A percentile compares a stretch with the other conserved stretches of the same genome.
phyloP scores from a whole-genome alignment of 2,329 filamentous ascomycete species.

The Sphaerulina musiva region DNA sequence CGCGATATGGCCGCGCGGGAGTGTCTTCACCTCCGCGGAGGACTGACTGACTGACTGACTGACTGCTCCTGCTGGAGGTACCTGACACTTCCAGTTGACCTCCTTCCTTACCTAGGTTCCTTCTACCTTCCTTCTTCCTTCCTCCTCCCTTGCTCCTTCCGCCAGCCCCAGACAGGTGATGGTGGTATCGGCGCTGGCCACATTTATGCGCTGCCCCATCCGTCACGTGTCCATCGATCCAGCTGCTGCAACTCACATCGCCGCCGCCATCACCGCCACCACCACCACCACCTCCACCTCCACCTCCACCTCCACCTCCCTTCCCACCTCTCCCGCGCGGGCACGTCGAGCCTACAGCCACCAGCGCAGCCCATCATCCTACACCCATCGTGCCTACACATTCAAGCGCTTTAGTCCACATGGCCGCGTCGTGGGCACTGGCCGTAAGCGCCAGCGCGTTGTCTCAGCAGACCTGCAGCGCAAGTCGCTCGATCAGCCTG shows the following conservation, averaged over 20 bases:
- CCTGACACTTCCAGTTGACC: too few relatives aligned
- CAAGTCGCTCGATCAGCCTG: constrained; percentile 24
- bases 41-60: too few relatives aligned
- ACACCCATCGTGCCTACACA: not conserved
- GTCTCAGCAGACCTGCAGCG: constrained; percentile 20
- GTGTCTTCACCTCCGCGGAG: too few relatives aligned
- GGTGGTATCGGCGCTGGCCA: not conserved
- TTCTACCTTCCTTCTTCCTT: too few relatives aligned
- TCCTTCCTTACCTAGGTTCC: too few relatives aligned
- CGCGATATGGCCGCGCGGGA: too few relatives aligned
- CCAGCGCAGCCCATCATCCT: not conserved
- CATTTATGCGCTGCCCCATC: not conserved
- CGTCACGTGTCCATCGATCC: not conserved
- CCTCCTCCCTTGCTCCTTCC: too few relatives aligned
- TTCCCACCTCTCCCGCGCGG: too few relatives aligned
- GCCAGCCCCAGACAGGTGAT: too few relatives aligned
- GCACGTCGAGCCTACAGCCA: too few relatives aligned
- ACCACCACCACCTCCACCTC: not conserved
- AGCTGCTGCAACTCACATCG: not conserved
- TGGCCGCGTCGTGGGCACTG: constrained; percentile 26
- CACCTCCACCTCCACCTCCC: too few relatives aligned
- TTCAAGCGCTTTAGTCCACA: constrained; percentile 12
- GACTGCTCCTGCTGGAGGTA: too few relatives aligned
- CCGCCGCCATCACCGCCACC: not conserved
- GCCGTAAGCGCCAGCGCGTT: constrained; percentile 25